phyloP scores from a whole-genome alignment of 2,329 filamentous ascomycete species.

The Fusarium buharicum region DNA sequence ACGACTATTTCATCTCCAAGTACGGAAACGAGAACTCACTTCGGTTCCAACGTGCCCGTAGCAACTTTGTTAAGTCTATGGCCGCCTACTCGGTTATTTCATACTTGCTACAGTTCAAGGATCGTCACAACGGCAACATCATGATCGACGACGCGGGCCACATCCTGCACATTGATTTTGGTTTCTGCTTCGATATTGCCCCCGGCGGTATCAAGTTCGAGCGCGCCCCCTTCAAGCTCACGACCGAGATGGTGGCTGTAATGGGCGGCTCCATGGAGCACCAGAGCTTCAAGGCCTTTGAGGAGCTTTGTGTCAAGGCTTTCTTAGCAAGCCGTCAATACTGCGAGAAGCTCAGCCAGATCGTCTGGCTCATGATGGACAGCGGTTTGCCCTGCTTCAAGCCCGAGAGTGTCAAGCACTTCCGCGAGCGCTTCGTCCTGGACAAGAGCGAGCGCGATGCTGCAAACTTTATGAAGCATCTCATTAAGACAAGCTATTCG shows the following conservation, averaged over 20 bases:
- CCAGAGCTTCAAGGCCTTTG: slow-evolving; percentile 94
- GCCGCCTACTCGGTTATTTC: slow-evolving; percentile 97
- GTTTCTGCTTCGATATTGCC: slow-evolving; percentile 99
- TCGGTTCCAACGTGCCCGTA: slow-evolving; percentile 92
- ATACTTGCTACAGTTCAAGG: slow-evolving; percentile 97
- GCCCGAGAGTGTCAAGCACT: slow-evolving; percentile 91
- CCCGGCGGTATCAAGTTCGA: slow-evolving; percentile 98
- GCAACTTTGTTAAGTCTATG: slow-evolving; percentile 99
- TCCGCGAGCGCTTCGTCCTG: slow-evolving; percentile 90
- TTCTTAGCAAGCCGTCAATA: slow-evolving; percentile 91
- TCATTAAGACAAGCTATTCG: slow-evolving; percentile 89
- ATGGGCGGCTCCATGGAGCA: slow-evolving; percentile 90
- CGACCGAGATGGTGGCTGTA: slow-evolving; percentile 97
- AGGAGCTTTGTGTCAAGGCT: slow-evolving; percentile 94
- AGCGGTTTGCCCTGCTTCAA: slow-evolving; percentile 98
- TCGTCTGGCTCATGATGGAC: slow-evolving; percentile 95
- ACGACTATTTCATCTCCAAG: slow-evolving; percentile 97
- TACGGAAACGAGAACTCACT: slow-evolving; percentile 97
- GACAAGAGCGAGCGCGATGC: slow-evolving; percentile 93
- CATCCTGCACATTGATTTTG: slow-evolving; percentile 98
- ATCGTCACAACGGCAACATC: slow-evolving; percentile 99
- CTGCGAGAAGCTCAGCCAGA: slow-evolving; percentile 86
- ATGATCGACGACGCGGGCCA: slow-evolving; percentile 98
- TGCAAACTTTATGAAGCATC: slow-evolving; percentile 89
- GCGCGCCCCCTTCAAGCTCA: slow-evolving; percentile 97